Conservation (phyloP, 1,139 yeast species). For the Barnettozyma hawaiiensis region DNA sequence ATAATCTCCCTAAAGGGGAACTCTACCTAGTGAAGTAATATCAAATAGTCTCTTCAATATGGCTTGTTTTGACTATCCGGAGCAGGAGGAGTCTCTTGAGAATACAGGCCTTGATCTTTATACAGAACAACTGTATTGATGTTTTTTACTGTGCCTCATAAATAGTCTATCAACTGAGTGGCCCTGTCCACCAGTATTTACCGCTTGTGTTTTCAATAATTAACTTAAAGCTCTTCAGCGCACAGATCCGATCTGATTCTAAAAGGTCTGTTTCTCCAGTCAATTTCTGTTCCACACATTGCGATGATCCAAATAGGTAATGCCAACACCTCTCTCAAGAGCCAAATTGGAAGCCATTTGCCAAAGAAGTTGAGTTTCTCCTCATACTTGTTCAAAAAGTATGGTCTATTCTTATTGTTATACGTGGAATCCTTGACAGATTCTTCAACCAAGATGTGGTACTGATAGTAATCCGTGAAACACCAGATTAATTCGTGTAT, state of each 20-base stretch:
- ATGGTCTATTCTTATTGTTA: conserved; percentile 20
- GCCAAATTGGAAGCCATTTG: conserved; percentile 52
- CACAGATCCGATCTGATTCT: conserved; percentile 66
- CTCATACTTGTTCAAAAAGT: conserved; percentile 25
- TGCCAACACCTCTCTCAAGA: conserved; percentile 65
- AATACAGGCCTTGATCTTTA: too few species aligned
- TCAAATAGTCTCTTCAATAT: background rate
- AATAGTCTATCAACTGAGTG: too few species aligned
- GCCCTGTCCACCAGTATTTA: too few species aligned
- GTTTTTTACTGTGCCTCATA: too few species aligned
- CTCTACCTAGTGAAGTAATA: background rate
- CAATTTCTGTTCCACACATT: conserved; percentile 69
- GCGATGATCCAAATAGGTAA: conserved; percentile 82
- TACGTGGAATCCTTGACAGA: conserved; percentile 26
- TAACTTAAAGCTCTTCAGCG: conserved; percentile 56
- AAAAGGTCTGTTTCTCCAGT: conserved; percentile 82
- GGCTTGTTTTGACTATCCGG: too few species aligned
- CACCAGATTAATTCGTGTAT: conserved; percentile 65
- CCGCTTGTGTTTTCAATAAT: background rate
- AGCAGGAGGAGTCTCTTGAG: too few species aligned
- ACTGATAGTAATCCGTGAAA: conserved; percentile 56
- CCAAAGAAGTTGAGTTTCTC: conserved; percentile 30
- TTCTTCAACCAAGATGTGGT: conserved; percentile 38
- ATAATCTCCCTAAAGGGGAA: background rate
- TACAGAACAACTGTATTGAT: too few species aligned